A percentile compares a stretch with the other conserved stretches of the same genome.
These are phyloP conservation scores for Mimosa pudica DNA, from an alignment of 306 rosid genomes.

Conservation along the genomic window DNA sequence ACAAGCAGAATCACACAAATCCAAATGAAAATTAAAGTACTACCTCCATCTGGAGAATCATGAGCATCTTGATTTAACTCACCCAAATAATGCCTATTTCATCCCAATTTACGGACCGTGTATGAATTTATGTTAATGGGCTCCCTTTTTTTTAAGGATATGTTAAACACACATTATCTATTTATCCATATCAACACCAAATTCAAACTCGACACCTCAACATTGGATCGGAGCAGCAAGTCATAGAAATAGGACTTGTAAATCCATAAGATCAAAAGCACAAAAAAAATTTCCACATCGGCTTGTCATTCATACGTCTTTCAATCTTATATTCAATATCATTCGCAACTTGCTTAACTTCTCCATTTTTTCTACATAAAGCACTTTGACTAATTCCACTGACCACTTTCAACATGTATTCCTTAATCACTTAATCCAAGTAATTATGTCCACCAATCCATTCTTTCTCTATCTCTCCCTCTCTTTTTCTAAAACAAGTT, in stretches of 20 bases:
- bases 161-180: too few relatives aligned
- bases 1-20: slow-evolving; percentile 27
- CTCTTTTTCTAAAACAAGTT: background rate
- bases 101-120: too few relatives aligned
- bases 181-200: too few relatives aligned
- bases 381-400: slow-evolving; percentile 40
- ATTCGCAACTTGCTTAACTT: slow-evolving; percentile 21
- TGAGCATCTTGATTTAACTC: slow-evolving; percentile 8
- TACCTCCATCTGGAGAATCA: slow-evolving; percentile 6
- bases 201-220: too few relatives aligned
- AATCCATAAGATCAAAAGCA: too few relatives aligned
- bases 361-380: background rate
- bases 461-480: background rate
- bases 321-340: slow-evolving; percentile 34
- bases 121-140: too few relatives aligned
- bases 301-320: slow-evolving; percentile 34
- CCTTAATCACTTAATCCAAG: background rate
- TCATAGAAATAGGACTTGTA: too few relatives aligned
- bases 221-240: too few relatives aligned
- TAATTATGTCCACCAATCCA: background rate
- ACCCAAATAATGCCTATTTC: background rate
- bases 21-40: slow-evolving; percentile 2
- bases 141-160: too few relatives aligned
- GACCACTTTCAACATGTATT: slow-evolving; percentile 1
- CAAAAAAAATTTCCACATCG: background rate